Conservation (phyloP, 2,329 filamentous ascomycete species). For the Aspergillus neoniger region DNA sequence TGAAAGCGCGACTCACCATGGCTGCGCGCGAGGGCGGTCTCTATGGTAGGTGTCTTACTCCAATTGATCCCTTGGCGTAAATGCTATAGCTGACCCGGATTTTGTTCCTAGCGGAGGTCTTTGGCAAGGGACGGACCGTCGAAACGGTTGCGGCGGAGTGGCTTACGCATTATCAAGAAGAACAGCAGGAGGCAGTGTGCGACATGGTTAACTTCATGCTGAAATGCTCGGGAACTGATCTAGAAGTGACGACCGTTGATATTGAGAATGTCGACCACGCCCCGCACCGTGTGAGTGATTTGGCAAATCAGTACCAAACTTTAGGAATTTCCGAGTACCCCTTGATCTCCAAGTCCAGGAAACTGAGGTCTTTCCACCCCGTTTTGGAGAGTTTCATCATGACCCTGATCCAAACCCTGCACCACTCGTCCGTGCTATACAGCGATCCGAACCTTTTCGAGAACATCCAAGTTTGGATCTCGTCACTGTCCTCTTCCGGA, state of each 20-base stretch:
- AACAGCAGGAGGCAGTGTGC: slow-evolving; percentile 57
- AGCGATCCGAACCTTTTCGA: slow-evolving; percentile 75
- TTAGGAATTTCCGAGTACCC: slow-evolving; percentile 88
- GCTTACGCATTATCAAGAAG: slow-evolving; percentile 57
- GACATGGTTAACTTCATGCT: slow-evolving; percentile 65
- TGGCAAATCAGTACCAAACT: slow-evolving; percentile 86
- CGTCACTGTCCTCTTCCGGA: slow-evolving; percentile 83
- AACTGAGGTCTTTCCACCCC: slow-evolving; percentile 74
- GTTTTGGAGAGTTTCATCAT: slow-evolving; percentile 77
- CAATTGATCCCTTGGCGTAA: not conserved
- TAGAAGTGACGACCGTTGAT: slow-evolving; percentile 77
- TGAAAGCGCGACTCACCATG: slow-evolving; percentile 54
- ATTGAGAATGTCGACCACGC: slow-evolving; percentile 88
- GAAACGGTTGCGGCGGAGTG: slow-evolving; percentile 61
- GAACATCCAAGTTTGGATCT: slow-evolving; percentile 86
- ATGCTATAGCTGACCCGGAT: slow-evolving; percentile 25
- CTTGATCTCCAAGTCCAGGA: slow-evolving; percentile 78
- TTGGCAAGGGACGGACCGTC: slow-evolving; percentile 55
- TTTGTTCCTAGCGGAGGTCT: slow-evolving; percentile 56
- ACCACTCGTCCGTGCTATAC: slow-evolving; percentile 81
- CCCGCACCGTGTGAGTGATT: slow-evolving; percentile 72
- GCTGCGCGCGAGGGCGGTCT: slow-evolving; percentile 57
- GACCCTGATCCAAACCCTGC: slow-evolving; percentile 73
- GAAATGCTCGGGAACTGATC: slow-evolving; percentile 74
- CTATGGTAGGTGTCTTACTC: slow-evolving; percentile 50